phyloP scores from a whole-genome alignment of 1,284 basidiomycete genomes.

The Irpex rosettiformis region DNA sequence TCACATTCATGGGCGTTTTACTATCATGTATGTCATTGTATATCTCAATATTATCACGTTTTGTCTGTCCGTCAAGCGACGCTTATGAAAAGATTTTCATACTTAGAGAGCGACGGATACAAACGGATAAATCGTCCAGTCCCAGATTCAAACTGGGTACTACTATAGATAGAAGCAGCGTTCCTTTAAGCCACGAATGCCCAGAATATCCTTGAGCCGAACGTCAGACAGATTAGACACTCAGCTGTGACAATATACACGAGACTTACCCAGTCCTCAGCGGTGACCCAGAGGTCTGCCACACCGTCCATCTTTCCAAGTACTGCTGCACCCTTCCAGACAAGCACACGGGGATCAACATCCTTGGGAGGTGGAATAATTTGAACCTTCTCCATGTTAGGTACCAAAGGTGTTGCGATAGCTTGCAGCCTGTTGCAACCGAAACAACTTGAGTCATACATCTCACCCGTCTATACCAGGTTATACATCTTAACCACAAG shows the following conservation, averaged over 20 bases:
- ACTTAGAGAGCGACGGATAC: not conserved
- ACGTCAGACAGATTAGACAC: not conserved
- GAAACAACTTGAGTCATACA: constrained; percentile 7
- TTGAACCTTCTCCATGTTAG: constrained; percentile 79
- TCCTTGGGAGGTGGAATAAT: constrained; percentile 93
- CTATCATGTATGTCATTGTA: not conserved
- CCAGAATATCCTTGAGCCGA: constrained; percentile 58
- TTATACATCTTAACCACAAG: not conserved
- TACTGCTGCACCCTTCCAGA: constrained; percentile 96
- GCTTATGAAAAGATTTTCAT: too few relatives aligned
- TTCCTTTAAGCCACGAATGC: constrained; percentile 78
- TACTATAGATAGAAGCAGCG: constrained; percentile 65
- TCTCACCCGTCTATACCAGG: too few relatives aligned
- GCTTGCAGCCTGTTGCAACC: constrained; percentile 63
- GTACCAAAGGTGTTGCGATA: constrained; percentile 78
- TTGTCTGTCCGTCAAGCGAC: not conserved
- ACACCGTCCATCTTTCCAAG: constrained; percentile 90
- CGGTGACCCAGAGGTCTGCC: constrained; percentile 86
- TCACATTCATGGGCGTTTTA: not conserved
- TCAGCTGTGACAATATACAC: not conserved
- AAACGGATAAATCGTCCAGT: not conserved
- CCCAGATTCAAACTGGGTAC: not conserved
- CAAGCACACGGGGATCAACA: constrained; percentile 85
- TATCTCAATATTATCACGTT: not conserved
- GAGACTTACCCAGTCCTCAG: constrained; percentile 76